phyloP scores from a whole-genome alignment of 192 early-diverging fungal species.

The Podochytrium sp. region DNA sequence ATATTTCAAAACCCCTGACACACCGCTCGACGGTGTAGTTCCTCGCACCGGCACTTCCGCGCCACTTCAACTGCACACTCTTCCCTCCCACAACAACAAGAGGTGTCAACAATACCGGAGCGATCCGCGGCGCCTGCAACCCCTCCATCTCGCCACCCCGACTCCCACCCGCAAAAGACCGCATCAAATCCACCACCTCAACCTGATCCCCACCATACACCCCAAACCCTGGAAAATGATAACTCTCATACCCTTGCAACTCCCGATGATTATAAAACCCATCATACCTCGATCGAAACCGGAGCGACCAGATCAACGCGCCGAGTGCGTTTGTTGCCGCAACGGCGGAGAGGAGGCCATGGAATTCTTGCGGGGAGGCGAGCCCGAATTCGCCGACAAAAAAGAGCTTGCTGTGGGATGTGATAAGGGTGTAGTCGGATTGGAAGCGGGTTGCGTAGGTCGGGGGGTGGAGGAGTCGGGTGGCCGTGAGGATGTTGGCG shows the following conservation, averaged over 20 bases:
- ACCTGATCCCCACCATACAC: not conserved
- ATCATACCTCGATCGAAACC: conserved; percentile 43
- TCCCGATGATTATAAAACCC: conserved; percentile 43
- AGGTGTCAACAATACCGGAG: not conserved
- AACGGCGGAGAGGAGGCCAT: conserved; percentile 1
- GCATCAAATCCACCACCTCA: not conserved
- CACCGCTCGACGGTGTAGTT: conserved; percentile 9
- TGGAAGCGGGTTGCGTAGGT: conserved; percentile 22
- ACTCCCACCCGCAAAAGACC: not conserved
- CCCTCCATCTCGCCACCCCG: not conserved
- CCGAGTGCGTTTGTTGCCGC: conserved; percentile 31
- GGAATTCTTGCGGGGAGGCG: conserved; percentile 1
- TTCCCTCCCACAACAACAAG: not conserved
- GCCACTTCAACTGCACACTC: not conserved
- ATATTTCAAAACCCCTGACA: not conserved
- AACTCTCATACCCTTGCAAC: not conserved
- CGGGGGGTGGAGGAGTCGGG: not conserved
- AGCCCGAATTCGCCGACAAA: conserved; percentile 52
- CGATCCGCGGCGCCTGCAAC: not conserved
- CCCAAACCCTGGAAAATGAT: conserved; percentile 27
- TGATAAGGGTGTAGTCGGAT: not conserved
- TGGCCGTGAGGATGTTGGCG: not conserved
- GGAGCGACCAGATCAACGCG: conserved; percentile 47
- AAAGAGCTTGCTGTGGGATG: conserved; percentile 36
- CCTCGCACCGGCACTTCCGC: conserved; percentile 14